These are phyloP conservation scores for Paraglomus brasilianum DNA, from an alignment of 192 early-diverging fungal species.

Conservation along the genomic window DNA sequence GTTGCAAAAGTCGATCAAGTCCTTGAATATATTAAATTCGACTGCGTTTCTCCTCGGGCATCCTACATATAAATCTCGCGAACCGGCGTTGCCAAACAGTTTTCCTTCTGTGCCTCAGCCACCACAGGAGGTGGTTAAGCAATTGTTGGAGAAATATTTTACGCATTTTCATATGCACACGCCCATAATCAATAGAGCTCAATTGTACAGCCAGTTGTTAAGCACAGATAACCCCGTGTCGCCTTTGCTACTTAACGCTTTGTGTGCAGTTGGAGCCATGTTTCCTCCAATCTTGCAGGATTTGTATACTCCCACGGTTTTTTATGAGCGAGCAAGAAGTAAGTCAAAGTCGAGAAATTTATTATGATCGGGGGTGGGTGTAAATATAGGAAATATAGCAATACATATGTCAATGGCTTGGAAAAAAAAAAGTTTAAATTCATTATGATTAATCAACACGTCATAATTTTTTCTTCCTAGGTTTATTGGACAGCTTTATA, in stretches of 20 bases:
- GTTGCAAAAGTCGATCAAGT: neutral
- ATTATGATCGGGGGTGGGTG: neutral
- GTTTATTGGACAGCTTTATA: conserved; percentile 40
- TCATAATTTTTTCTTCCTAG: conserved; percentile 7
- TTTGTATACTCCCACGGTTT: conserved; percentile 9
- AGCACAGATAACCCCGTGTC: conserved; percentile 34
- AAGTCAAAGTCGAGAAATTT: neutral
- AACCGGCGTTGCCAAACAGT: conserved; percentile 17
- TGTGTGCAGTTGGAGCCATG: conserved; percentile 39
- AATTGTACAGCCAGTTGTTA: conserved; percentile 29
- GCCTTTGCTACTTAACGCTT: conserved; percentile 41
- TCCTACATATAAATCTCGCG: neutral
- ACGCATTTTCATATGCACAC: conserved; percentile 36
- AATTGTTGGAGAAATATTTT: conserved; percentile 34
- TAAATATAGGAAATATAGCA: neutral
- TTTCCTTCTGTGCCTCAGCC: neutral
- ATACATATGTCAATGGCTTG: too few relatives aligned
- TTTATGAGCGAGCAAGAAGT: conserved; percentile 29
- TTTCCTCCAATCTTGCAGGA: conserved; percentile 28
- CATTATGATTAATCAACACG: too few relatives aligned
- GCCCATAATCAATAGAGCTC: conserved; percentile 33
- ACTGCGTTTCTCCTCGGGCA: too few relatives aligned
- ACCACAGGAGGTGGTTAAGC: neutral
- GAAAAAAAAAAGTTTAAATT: too few relatives aligned
- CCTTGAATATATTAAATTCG: too few relatives aligned